phyloP scores from a whole-genome alignment of 2,329 filamentous ascomycete genomes.

The Fusarium lateritium region DNA sequence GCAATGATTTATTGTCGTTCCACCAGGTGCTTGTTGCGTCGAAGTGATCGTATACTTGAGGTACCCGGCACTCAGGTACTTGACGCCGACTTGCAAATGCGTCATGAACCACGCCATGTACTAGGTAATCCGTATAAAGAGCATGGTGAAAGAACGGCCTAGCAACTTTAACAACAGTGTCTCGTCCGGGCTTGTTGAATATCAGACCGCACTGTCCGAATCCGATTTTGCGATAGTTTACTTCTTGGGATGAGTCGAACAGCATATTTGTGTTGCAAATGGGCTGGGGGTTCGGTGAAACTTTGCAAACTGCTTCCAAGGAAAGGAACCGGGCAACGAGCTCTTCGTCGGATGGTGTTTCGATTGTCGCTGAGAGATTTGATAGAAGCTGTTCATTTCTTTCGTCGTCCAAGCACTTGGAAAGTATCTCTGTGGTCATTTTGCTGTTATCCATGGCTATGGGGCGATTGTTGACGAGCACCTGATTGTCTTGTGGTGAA shows the following conservation, averaged over 20 bases:
- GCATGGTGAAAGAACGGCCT: slow-evolving; percentile 37
- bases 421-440: neutral
- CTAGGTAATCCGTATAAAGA: slow-evolving; percentile 41
- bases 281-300: too few species aligned
- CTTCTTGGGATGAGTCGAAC: neutral
- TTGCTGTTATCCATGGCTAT: neutral
- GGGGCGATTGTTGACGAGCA: too few species aligned
- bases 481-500: too few species aligned
- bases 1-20: slow-evolving; percentile 16
- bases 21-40: slow-evolving; percentile 2
- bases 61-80: neutral
- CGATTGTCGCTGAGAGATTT: too few species aligned
- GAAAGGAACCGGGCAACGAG: neutral
- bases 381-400: neutral
- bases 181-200: slow-evolving; percentile 35
- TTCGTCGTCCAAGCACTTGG: neutral
- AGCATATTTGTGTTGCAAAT: too few species aligned
- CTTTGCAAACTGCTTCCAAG: neutral
- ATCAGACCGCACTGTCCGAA: slow-evolving; percentile 50
- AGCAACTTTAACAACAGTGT: slow-evolving; percentile 43
- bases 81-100: slow-evolving; percentile 17
- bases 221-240: slow-evolving; percentile 42
- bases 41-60: neutral
- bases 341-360: neutral
- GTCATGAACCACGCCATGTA: slow-evolving; percentile 34